Percentiles rank a stretch among this genome's conserved stretches.
Evolutionary conservation across 306 rosid species (phyloP).

Genomic region (Adenanthera pavonina): DNA sequence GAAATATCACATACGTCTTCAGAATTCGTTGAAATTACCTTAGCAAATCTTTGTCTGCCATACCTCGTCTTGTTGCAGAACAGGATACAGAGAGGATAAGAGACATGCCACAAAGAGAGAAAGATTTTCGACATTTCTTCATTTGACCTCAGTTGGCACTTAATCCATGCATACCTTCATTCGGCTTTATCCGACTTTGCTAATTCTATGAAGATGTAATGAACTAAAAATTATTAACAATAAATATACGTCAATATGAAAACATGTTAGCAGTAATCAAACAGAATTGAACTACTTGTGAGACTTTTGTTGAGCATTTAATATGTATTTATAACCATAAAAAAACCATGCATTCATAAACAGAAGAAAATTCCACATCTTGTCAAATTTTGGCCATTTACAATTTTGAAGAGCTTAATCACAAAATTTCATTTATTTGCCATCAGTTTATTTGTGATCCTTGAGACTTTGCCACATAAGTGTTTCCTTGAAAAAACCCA

Average conservation of each 20-base stretch:
- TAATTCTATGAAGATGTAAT: slow-evolving; percentile 60
- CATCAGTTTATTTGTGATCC: too few species aligned
- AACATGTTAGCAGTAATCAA: slow-evolving; percentile 29
- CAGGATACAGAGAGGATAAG: slow-evolving; percentile 91
- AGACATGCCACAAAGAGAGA: slow-evolving; percentile 95
- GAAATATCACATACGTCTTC: too few species aligned
- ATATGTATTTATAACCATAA: too few species aligned
- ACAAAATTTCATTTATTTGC: too few species aligned
- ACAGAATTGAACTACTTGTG: slow-evolving; percentile 23
- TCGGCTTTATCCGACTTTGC: slow-evolving; percentile 98
- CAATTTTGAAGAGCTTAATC: too few species aligned
- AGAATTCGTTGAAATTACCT: too few species aligned
- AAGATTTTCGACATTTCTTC: slow-evolving; percentile 97
- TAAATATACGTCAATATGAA: background rate
- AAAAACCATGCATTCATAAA: too few species aligned
- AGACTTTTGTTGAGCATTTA: too few species aligned
- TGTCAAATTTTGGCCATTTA: too few species aligned
- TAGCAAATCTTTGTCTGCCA: too few species aligned
- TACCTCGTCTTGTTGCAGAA: slow-evolving; percentile 98
- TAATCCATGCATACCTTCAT: slow-evolving; percentile 99
- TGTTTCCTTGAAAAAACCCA: background rate
- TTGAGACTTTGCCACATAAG: background rate
- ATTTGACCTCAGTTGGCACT: slow-evolving; percentile 95
- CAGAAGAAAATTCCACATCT: too few species aligned
- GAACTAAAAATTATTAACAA: slow-evolving; percentile 25